A percentile compares a stretch with the other conserved stretches of the same genome.
These are phyloP conservation scores for Trametes cinnabarina DNA, from an alignment of 768 basidiomycete species.

Conservation along the genomic window DNA sequence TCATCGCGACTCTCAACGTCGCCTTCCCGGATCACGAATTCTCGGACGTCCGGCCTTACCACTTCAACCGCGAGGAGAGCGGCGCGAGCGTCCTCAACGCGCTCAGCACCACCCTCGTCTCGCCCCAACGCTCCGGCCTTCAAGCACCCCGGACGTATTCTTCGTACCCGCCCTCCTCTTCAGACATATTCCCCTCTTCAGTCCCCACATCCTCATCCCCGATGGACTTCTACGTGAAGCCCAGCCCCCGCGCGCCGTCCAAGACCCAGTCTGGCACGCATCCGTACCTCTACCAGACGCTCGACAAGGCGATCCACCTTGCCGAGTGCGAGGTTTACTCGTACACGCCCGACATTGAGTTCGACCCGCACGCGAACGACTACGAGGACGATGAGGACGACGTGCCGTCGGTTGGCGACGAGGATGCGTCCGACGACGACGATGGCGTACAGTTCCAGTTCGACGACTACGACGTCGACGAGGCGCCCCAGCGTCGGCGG, in stretches of 20 bases:
- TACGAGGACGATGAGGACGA: conserved; percentile 80
- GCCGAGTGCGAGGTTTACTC: conserved; percentile 94
- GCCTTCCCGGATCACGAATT: conserved; percentile 99
- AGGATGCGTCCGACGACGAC: conserved; percentile 58
- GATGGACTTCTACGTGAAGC: conserved; percentile 46
- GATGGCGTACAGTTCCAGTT: conserved; percentile 72
- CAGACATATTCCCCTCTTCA: conserved; percentile 75
- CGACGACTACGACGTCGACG: conserved; percentile 78
- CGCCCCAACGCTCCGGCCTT: conserved; percentile 64
- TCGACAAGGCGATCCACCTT: conserved; percentile 88
- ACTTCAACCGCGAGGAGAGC: conserved; percentile 81
- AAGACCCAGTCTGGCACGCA: conserved; percentile 80
- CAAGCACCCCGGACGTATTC: conserved; percentile 80
- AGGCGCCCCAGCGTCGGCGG: conserved; percentile 31
- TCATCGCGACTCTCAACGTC: conserved; percentile 95
- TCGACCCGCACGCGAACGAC: conserved; percentile 90
- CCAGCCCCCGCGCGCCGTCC: conserved; percentile 69
- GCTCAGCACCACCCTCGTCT: conserved; percentile 78
- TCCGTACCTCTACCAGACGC: conserved; percentile 80
- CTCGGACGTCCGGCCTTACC: conserved; percentile 83
- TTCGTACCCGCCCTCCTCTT: conserved; percentile 72
- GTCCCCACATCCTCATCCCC: conserved; percentile 73
- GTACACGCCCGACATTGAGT: conserved; percentile 89
- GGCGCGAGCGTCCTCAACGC: conserved; percentile 78
- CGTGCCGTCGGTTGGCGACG: conserved; percentile 60